These are phyloP conservation scores for Calocera cornea DNA, from an alignment of 768 basidiomycete species.

Conservation along the genomic window DNA sequence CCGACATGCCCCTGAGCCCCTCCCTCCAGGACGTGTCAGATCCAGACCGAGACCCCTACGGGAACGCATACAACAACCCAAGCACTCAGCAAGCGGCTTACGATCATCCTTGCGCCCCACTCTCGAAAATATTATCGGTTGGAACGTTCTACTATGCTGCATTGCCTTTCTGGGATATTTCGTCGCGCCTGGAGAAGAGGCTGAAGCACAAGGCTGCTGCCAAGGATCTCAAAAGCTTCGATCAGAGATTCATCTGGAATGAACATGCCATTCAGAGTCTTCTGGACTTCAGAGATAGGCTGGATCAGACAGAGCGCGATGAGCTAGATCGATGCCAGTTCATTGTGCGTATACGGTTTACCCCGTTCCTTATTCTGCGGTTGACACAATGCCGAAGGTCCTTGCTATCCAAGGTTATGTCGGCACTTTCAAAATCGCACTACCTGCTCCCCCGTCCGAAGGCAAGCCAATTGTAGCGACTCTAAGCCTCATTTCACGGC, in stretches of 20 bases:
- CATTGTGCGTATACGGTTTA: constrained; percentile 40
- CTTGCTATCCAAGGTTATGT: constrained; percentile 91
- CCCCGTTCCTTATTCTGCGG: background rate
- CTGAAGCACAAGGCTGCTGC: constrained; percentile 29
- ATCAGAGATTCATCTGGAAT: constrained; percentile 91
- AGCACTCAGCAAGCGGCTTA: constrained; percentile 37
- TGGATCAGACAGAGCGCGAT: constrained; percentile 52
- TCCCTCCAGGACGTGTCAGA: constrained; percentile 36
- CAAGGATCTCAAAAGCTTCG: constrained; percentile 48
- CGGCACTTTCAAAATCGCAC: constrained; percentile 64
- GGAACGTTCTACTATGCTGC: constrained; percentile 89
- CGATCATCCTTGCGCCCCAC: constrained; percentile 81
- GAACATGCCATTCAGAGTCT: constrained; percentile 76
- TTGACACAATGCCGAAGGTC: constrained; percentile 35
- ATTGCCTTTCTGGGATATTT: constrained; percentile 77
- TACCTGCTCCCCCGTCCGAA: constrained; percentile 60
- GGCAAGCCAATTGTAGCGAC: constrained; percentile 62
- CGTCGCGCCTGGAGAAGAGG: constrained; percentile 62
- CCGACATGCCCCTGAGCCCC: constrained; percentile 42
- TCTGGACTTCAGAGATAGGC: constrained; percentile 70
- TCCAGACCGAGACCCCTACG: constrained; percentile 34
- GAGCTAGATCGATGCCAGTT: constrained; percentile 77
- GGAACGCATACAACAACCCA: constrained; percentile 26
- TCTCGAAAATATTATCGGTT: constrained; percentile 80
- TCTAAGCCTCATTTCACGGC: constrained; percentile 66